Conservation (phyloP, 75 land plant genomes). For the Sequoiadendron giganteum region DNA sequence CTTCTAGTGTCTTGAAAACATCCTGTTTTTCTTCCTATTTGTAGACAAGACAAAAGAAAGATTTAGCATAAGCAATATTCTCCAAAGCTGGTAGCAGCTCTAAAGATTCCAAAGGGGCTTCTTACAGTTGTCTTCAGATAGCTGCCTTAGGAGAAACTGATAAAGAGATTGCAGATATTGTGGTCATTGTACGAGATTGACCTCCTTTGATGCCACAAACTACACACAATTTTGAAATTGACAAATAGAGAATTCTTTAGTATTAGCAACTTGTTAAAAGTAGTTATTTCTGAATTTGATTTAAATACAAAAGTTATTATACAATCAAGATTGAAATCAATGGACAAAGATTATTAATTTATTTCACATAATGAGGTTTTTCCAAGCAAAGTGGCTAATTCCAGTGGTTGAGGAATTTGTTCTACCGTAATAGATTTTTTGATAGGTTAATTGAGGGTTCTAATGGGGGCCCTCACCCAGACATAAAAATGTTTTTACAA, state of each 20-base stretch:
- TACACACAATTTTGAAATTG: background rate
- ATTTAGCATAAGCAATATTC: background rate
- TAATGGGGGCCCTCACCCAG: too few relatives aligned
- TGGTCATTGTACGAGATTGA: background rate
- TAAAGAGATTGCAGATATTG: background rate
- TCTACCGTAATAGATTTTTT: background rate
- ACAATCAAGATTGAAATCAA: background rate
- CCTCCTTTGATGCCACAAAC: background rate
- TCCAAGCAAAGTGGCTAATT: background rate
- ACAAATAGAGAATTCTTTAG: background rate
- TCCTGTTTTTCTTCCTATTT: background rate
- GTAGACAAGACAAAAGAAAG: background rate
- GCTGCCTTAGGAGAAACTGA: background rate
- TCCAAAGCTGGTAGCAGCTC: background rate
- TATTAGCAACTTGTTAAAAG: background rate
- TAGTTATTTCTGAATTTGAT: background rate
- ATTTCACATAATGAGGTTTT: background rate
- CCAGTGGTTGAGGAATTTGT: background rate
- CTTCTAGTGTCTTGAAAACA: background rate
- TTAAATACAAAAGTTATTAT: background rate
- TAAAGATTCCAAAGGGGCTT: background rate
- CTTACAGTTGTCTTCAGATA: background rate
- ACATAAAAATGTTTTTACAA: too few relatives aligned
- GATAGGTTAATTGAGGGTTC: too few relatives aligned
- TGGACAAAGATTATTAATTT: background rate